These are phyloP conservation scores for Arctostaphylos glauca DNA, from an alignment of 148 eudicot species.

Conservation along the genomic window DNA sequence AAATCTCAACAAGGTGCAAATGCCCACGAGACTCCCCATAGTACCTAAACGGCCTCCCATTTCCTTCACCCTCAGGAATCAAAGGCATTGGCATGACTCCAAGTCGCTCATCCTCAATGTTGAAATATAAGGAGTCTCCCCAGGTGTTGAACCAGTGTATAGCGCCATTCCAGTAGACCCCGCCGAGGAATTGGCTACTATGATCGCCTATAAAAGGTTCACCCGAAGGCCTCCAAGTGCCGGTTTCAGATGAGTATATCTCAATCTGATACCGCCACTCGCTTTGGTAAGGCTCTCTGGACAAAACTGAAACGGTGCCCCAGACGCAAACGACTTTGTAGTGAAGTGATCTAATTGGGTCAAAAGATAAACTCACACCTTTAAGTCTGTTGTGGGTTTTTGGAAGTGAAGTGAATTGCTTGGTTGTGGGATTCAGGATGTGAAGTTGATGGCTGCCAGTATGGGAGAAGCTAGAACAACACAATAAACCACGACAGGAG, in stretches of 20 bases:
- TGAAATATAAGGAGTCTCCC: conserved; percentile 15
- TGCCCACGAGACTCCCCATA: neutral
- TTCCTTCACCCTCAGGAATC: neutral
- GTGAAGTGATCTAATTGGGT: conserved; percentile 19
- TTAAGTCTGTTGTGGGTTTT: neutral
- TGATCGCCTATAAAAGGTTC: neutral
- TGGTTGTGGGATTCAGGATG: conserved; percentile 23
- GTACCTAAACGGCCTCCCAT: conserved; percentile 1
- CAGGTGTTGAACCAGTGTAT: conserved; percentile 18
- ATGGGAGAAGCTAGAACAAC: neutral
- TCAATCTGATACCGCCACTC: conserved; percentile 10
- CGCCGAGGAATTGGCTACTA: neutral
- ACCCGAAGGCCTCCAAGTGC: conserved; percentile 15
- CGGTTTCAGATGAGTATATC: conserved; percentile 20
- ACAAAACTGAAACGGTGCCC: neutral
- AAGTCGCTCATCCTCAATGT: conserved; percentile 20
- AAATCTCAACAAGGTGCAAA: conserved; percentile 21
- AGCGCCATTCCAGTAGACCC: conserved; percentile 23
- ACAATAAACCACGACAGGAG: conserved; percentile 18
- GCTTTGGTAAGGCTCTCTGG: neutral
- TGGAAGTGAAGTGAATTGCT: conserved; percentile 9
- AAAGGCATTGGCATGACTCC: conserved; percentile 12
- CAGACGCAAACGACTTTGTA: conserved; percentile 18
- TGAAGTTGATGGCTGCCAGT: neutral
- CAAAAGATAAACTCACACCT: conserved; percentile 6